Evolutionary conservation across 176 grass and related monocot genomes (phyloP).

Genomic region (Secale cereale): DNA sequence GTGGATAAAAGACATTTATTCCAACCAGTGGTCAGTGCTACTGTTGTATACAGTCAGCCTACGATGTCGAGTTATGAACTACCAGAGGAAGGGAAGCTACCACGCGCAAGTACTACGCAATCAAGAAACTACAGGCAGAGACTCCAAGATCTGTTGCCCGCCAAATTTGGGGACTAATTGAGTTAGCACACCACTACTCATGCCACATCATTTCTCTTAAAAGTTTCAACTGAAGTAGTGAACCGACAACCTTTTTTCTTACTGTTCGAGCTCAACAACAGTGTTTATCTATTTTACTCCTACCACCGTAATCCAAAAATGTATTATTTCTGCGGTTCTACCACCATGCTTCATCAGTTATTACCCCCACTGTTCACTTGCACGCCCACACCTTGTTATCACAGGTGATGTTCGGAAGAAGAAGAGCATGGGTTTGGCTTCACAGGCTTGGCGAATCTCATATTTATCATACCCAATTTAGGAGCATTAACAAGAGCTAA

Average conservation of each 20-base stretch:
- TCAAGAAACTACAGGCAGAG: conserved; percentile 10
- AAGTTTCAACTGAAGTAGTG: too few species aligned
- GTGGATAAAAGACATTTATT: neutral
- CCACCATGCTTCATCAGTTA: too few species aligned
- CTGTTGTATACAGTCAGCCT: neutral
- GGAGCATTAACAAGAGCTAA: conserved; percentile 27
- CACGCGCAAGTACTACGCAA: neutral
- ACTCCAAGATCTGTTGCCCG: neutral
- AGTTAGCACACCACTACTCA: neutral
- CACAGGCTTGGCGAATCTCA: conserved; percentile 6
- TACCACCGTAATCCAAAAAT: neutral
- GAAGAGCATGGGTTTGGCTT: neutral
- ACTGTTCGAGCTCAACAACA: neutral
- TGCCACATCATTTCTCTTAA: too few species aligned
- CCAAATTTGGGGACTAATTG: neutral
- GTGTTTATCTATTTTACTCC: neutral
- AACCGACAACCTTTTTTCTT: too few species aligned
- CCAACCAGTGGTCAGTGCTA: neutral
- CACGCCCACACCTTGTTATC: neutral
- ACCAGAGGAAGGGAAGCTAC: neutral
- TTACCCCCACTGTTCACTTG: neutral
- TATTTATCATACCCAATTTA: conserved; percentile 28
- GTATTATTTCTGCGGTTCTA: too few species aligned
- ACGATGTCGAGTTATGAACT: neutral
- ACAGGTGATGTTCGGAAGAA: neutral